phyloP scores from a whole-genome alignment of 768 basidiomycete species.

The Sporobolomyces phaffii region DNA sequence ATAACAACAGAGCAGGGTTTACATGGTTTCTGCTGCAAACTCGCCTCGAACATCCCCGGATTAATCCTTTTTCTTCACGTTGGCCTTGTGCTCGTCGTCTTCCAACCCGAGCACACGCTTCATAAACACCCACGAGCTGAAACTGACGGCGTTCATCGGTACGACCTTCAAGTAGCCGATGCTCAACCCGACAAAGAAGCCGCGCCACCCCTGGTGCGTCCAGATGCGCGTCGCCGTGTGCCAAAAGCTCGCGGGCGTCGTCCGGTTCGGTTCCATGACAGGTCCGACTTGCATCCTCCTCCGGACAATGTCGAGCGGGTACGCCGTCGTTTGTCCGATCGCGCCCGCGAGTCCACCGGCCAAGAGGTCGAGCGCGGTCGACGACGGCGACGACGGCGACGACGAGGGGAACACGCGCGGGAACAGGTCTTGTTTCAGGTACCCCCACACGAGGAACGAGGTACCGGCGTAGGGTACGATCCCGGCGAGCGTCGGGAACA shows the following conservation, averaged over 20 bases:
- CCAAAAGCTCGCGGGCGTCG: slow-evolving; percentile 52
- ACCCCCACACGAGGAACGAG: slow-evolving; percentile 87
- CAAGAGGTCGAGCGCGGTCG: slow-evolving; percentile 69
- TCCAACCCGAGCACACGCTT: slow-evolving; percentile 27
- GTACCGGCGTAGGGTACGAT: slow-evolving; percentile 96
- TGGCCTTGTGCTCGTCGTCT: neutral
- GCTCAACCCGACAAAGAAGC: slow-evolving; percentile 83
- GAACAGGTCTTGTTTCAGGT: slow-evolving; percentile 53
- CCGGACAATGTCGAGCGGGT: slow-evolving; percentile 89
- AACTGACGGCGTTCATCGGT: slow-evolving; percentile 92
- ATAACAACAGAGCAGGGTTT: too few relatives aligned
- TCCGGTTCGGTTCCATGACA: slow-evolving; percentile 57
- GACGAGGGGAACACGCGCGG: slow-evolving; percentile 50
- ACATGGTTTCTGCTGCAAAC: too few relatives aligned
- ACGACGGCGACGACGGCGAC: too few relatives aligned
- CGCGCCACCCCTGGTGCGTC: slow-evolving; percentile 65
- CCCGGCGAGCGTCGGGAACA: slow-evolving; percentile 79
- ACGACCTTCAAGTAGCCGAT: slow-evolving; percentile 92
- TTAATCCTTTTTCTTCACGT: too few relatives aligned
- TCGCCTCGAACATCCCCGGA: too few relatives aligned
- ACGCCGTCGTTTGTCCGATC: slow-evolving; percentile 78
- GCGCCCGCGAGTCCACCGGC: slow-evolving; percentile 83
- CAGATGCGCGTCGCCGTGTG: slow-evolving; percentile 71
- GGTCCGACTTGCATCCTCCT: slow-evolving; percentile 94
- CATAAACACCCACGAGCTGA: slow-evolving; percentile 56